Conservation (phyloP, 1,284 basidiomycete genomes). For the Pyrrhoderma lamaoense region DNA sequence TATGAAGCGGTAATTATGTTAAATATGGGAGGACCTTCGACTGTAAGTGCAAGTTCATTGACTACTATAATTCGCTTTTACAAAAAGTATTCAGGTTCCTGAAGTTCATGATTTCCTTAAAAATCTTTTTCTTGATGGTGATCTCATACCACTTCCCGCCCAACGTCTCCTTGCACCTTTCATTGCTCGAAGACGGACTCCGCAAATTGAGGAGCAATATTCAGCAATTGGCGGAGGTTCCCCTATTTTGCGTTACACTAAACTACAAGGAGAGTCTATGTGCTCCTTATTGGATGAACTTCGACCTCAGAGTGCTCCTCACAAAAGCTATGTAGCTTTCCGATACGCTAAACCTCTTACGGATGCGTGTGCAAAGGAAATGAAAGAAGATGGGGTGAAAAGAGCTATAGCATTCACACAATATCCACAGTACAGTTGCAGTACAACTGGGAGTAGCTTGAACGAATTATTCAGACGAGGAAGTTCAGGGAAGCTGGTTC, state of each 20-base stretch:
- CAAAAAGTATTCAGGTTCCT: constrained; percentile 45
- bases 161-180: constrained; percentile 82
- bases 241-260: constrained; percentile 92
- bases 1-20: constrained; percentile 83
- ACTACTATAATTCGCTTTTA: no score
- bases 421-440: constrained; percentile 99
- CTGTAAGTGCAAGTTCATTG: constrained; percentile 64
- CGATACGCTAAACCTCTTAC: constrained; percentile 90
- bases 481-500: constrained; percentile 50
- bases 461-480: constrained; percentile 83
- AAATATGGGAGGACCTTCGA: constrained; percentile 98
- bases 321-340: constrained; percentile 94
- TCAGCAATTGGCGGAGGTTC: constrained; percentile 93
- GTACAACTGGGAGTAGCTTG: constrained; percentile 93
- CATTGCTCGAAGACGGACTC: constrained; percentile 89
- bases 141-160: constrained; percentile 94
- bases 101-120: constrained; percentile 90
- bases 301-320: constrained; percentile 86
- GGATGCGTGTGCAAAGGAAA: constrained; percentile 73
- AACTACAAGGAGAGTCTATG: constrained; percentile 88
- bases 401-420: constrained; percentile 96
- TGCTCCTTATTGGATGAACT: constrained; percentile 88
- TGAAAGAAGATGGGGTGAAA: constrained; percentile 88
- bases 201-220: constrained; percentile 94
- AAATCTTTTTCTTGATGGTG: constrained; percentile 90